Conservation (phyloP, 441 rosid species). For the Biscutella laevigata region DNA sequence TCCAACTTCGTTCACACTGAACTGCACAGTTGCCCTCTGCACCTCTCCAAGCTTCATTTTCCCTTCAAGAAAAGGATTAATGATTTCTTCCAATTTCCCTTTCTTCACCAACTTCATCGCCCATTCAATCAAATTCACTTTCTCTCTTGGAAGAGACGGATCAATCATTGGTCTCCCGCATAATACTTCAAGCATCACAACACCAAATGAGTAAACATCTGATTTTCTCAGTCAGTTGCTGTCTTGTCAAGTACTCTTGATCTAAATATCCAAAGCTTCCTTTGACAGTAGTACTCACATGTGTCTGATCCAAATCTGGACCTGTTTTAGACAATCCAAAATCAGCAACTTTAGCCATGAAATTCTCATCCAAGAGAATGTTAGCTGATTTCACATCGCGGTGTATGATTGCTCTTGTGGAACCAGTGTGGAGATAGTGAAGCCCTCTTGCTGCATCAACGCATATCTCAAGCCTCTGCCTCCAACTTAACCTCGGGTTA, state of each 20-base stretch:
- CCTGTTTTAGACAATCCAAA: conserved; percentile 77
- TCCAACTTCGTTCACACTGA: conserved; percentile 33
- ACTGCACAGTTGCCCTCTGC: conserved; percentile 35
- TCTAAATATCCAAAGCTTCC: too few relatives aligned
- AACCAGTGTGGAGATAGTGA: conserved; percentile 89
- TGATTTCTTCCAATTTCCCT: conserved; percentile 38
- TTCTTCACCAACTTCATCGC: conserved; percentile 35
- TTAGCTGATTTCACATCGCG: conserved; percentile 85
- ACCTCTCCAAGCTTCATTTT: conserved; percentile 44
- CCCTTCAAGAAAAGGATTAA: conserved; percentile 43
- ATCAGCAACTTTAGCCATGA: conserved; percentile 88
- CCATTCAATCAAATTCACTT: conserved; percentile 68
- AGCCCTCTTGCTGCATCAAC: conserved; percentile 82
- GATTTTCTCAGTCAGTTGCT: conserved; percentile 71
- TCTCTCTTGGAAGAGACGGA: conserved; percentile 58
- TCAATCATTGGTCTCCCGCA: conserved; percentile 73
- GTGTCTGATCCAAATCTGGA: conserved; percentile 68
- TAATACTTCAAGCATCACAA: conserved; percentile 69
- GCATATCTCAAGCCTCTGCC: conserved; percentile 67
- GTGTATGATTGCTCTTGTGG: conserved; percentile 66
- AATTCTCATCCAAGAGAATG: conserved; percentile 59
- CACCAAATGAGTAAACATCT: conserved; percentile 87
- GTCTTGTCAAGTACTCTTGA: conserved; percentile 73
- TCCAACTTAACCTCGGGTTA: conserved; percentile 54
- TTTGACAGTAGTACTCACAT: conserved; percentile 88